A percentile compares a stretch with the other conserved stretches of the same genome.
Evolutionary conservation across 371 early-diverging fungal species (phyloP).

Genomic region (Mortierella sp.): DNA sequence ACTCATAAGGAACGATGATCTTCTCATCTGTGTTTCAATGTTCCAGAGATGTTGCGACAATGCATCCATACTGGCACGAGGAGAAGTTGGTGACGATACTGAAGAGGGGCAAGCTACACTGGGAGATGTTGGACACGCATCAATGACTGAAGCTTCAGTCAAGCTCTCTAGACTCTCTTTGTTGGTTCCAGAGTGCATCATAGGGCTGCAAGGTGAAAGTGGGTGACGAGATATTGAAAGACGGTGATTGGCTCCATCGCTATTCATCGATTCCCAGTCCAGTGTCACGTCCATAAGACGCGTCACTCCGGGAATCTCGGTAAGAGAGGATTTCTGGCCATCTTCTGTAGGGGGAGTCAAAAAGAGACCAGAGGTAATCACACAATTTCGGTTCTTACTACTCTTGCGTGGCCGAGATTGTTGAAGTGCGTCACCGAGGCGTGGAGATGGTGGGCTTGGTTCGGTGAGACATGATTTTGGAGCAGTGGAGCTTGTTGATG

Average conservation of each 20-base stretch:
- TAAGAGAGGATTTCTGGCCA: background rate
- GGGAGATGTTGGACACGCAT: background rate
- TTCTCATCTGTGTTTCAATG: constrained; percentile 41
- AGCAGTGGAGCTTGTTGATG: background rate
- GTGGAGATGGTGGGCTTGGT: background rate
- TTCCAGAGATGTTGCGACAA: constrained; percentile 39
- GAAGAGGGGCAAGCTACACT: background rate
- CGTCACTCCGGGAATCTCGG: background rate
- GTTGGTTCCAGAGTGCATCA: background rate
- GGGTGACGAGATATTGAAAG: constrained; percentile 6
- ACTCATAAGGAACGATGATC: constrained; percentile 45
- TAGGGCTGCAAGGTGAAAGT: constrained; percentile 13
- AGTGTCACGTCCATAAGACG: background rate
- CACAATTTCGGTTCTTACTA: constrained; percentile 39
- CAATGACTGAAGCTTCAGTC: too few species aligned
- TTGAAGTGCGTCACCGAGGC: background rate
- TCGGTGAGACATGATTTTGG: background rate
- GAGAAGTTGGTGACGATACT: constrained; percentile 6
- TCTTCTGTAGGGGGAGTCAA: constrained; percentile 2
- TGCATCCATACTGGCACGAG: constrained; percentile 7
- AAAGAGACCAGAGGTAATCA: constrained; percentile 36
- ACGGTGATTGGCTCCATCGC: background rate
- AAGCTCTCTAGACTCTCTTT: background rate
- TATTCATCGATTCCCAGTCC: constrained; percentile 1
- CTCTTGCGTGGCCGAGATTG: constrained; percentile 9